These are phyloP conservation scores for Ceraceosorus guamensis DNA, from an alignment of 1,284 basidiomycete species.

Conservation along the genomic window DNA sequence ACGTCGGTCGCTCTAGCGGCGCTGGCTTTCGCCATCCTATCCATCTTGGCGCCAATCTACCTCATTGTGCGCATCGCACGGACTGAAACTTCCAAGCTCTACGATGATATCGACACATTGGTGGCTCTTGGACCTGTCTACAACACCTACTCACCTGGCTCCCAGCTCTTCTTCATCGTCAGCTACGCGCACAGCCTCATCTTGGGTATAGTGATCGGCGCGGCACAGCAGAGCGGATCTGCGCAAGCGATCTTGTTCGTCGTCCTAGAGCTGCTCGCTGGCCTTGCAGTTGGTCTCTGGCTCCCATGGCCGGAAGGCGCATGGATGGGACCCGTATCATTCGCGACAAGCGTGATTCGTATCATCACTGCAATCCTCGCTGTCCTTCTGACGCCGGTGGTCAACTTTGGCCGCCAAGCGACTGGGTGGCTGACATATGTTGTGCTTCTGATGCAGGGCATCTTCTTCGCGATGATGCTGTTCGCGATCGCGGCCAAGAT, in stretches of 20 bases:
- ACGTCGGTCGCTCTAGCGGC: slow-evolving; percentile 63
- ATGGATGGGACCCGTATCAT: slow-evolving; percentile 87
- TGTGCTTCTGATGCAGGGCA: slow-evolving; percentile 74
- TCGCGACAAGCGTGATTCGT: slow-evolving; percentile 79
- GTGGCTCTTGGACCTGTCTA: slow-evolving; percentile 89
- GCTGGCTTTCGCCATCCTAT: slow-evolving; percentile 69
- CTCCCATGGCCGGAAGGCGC: slow-evolving; percentile 92
- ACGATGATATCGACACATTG: slow-evolving; percentile 84
- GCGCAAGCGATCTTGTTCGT: slow-evolving; percentile 78
- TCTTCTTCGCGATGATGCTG: slow-evolving; percentile 72
- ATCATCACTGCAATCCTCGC: slow-evolving; percentile 82
- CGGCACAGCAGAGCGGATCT: slow-evolving; percentile 77
- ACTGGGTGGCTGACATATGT: slow-evolving; percentile 84
- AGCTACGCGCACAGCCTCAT: slow-evolving; percentile 73
- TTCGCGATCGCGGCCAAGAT: slow-evolving; percentile 78
- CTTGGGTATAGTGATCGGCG: slow-evolving; percentile 74
- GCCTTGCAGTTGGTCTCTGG: slow-evolving; percentile 55
- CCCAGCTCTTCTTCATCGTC: slow-evolving; percentile 76
- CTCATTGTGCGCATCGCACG: slow-evolving; percentile 68
- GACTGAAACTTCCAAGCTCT: slow-evolving; percentile 79
- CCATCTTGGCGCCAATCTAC: slow-evolving; percentile 66
- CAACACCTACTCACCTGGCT: slow-evolving; percentile 85
- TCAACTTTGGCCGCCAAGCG: slow-evolving; percentile 50
- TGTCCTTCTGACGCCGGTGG: slow-evolving; percentile 76
- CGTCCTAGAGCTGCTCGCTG: slow-evolving; percentile 49